Evolutionary conservation across 164 flowering plant species (phyloP).

Genomic region (Vitis cinerea): DNA sequence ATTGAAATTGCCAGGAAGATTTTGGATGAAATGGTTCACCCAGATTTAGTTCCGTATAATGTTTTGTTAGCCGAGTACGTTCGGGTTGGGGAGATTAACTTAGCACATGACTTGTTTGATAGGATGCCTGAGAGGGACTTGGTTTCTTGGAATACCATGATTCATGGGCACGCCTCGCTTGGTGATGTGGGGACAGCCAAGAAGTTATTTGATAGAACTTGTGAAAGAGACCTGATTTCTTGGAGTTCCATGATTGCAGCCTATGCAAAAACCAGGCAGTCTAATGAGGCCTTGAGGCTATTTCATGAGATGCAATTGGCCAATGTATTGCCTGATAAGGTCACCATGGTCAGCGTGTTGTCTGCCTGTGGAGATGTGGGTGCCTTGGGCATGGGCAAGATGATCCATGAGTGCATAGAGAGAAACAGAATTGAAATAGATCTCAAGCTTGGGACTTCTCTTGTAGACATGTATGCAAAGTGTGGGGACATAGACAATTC

Average conservation of each 20-base stretch:
- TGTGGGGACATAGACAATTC: slow-evolving; percentile 37
- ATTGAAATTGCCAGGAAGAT: slow-evolving; percentile 22
- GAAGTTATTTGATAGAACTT: slow-evolving; percentile 24
- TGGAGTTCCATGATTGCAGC: slow-evolving; percentile 39
- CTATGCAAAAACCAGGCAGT: slow-evolving; percentile 20
- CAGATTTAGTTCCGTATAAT: slow-evolving; percentile 33
- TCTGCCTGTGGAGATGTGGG: slow-evolving; percentile 42
- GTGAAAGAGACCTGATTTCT: slow-evolving; percentile 24
- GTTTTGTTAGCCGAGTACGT: slow-evolving; percentile 34
- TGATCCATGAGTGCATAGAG: slow-evolving; percentile 30
- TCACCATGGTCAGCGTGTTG: slow-evolving; percentile 33
- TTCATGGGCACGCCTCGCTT: slow-evolving; percentile 30
- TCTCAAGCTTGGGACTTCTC: slow-evolving; percentile 38
- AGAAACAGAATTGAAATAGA: slow-evolving; percentile 26
- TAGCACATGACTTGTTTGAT: slow-evolving; percentile 27
- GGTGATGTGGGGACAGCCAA: slow-evolving; percentile 27
- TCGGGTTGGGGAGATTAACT: slow-evolving; percentile 21
- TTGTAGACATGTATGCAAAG: slow-evolving; percentile 42
- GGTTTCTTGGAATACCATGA: slow-evolving; percentile 43
- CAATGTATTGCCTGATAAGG: slow-evolving; percentile 25
- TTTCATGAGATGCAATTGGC: slow-evolving; percentile 35
- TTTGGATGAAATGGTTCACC: slow-evolving; percentile 26
- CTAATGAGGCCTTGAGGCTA: slow-evolving; percentile 28
- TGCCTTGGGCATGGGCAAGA: slow-evolving; percentile 31
- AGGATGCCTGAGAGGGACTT: slow-evolving; percentile 30